These are phyloP conservation scores for Penicillium capsulatum DNA, from an alignment of 2,329 filamentous ascomycete genomes.

Conservation along the genomic window DNA sequence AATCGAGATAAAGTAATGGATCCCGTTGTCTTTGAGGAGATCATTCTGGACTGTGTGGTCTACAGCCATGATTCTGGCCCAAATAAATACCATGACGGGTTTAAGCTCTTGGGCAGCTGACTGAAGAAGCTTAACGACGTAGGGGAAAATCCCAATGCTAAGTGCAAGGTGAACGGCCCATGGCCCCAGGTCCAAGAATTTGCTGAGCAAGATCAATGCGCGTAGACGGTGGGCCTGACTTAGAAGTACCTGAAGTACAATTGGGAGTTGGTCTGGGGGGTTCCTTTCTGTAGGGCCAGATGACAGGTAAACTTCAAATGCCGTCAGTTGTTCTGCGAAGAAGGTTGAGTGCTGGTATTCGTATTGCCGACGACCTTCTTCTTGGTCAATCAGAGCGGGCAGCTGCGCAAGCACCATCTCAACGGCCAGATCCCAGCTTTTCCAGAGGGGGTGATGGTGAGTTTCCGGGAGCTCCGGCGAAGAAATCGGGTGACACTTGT, in stretches of 20 bases:
- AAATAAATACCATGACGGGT: slow-evolving; percentile 99
- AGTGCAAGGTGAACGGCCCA: slow-evolving; percentile 98
- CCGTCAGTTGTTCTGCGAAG: slow-evolving; percentile 94
- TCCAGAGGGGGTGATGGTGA: slow-evolving; percentile 90
- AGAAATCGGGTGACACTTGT: slow-evolving; percentile 91
- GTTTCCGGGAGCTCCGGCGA: slow-evolving; percentile 90
- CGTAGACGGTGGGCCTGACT: slow-evolving; percentile 92
- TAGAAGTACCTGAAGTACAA: slow-evolving; percentile 89
- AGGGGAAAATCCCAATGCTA: slow-evolving; percentile 97
- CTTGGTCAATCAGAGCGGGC: slow-evolving; percentile 71
- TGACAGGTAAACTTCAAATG: slow-evolving; percentile 90
- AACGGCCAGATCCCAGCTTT: slow-evolving; percentile 94
- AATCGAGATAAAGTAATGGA: slow-evolving; percentile 93
- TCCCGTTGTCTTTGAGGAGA: slow-evolving; percentile 92
- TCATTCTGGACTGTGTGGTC: slow-evolving; percentile 92
- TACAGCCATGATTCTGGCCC: slow-evolving; percentile 91
- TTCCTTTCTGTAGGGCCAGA: slow-evolving; percentile 79
- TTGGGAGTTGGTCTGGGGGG: slow-evolving; percentile 88
- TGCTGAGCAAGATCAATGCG: slow-evolving; percentile 84
- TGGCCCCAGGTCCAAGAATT: slow-evolving; percentile 89
- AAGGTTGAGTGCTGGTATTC: slow-evolving; percentile 93
- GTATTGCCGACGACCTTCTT: slow-evolving; percentile 72
- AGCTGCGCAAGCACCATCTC: slow-evolving; percentile 91
- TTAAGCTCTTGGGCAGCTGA: slow-evolving; percentile 93
- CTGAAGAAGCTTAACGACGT: slow-evolving; percentile 94